Percentiles rank a stretch among this genome's conserved stretches.
phyloP scores from a whole-genome alignment of 1,139 yeast genomes.

The Kurtzmaniella quercitrusa region DNA sequence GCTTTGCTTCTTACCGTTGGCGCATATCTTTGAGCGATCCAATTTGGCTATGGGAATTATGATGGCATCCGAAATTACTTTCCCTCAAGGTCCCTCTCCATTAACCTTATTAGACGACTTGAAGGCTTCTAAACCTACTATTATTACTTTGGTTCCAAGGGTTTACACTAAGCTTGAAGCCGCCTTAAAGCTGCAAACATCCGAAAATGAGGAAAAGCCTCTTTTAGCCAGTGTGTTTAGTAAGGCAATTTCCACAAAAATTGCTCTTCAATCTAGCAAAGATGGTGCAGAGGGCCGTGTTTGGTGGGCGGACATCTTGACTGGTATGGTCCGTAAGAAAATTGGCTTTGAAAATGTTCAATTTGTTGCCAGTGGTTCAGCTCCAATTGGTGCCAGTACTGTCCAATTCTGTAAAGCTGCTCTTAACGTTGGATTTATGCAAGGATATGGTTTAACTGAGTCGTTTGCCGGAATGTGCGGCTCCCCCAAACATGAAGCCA shows the following conservation, averaged over 20 bases:
- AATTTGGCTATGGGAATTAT: conserved; percentile 20
- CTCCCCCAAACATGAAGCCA: conserved; percentile 38
- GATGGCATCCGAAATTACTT: conserved; percentile 31
- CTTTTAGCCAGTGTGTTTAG: conserved; percentile 21
- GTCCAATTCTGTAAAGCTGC: conserved; percentile 60
- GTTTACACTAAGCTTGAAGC: conserved; percentile 39
- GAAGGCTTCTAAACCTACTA: conserved; percentile 29
- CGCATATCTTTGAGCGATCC: conserved; percentile 59
- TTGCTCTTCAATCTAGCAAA: conserved; percentile 23
- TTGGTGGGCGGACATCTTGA: conserved; percentile 28
- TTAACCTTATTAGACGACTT: conserved; percentile 37
- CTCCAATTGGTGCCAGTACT: conserved; percentile 65
- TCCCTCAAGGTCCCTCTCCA: conserved; percentile 39
- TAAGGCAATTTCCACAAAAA: conserved; percentile 29
- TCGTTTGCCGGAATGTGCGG: conserved; percentile 61
- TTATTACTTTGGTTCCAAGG: conserved; percentile 37
- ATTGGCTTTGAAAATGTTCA: conserved; percentile 54
- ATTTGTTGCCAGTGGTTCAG: conserved; percentile 59
- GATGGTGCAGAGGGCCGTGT: conserved; percentile 30
- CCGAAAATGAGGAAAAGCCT: conserved; percentile 40
- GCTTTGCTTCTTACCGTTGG: conserved; percentile 30
- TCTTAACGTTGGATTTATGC: conserved; percentile 54
- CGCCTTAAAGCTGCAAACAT: conserved; percentile 42
- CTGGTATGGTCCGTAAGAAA: conserved; percentile 35
- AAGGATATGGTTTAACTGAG: conserved; percentile 81